Percentiles rank a stretch among this genome's conserved stretches.
Conservation (phyloP, 768 basidiomycete genomes). For the Leccinum variicolor region DNA sequence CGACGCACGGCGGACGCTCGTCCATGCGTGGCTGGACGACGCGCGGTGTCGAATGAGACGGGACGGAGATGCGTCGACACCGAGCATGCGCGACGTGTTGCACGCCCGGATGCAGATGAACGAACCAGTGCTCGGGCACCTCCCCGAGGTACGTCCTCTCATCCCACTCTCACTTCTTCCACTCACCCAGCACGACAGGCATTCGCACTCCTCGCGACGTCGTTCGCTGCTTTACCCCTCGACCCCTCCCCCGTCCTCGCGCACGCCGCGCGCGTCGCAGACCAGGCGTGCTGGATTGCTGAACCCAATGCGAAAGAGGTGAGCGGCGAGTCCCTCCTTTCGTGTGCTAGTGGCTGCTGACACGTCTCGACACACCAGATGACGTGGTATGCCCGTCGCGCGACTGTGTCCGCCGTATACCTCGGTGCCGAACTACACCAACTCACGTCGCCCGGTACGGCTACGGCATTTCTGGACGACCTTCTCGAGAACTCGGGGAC, state of each 20-base stretch:
- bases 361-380: constrained; percentile 38
- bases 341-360: neutral
- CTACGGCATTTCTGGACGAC: constrained; percentile 60
- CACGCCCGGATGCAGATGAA: constrained; percentile 59
- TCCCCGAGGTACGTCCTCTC: constrained; percentile 61
- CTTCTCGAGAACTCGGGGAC: constrained; percentile 51
- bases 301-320: constrained; percentile 60
- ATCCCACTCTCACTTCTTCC: neutral
- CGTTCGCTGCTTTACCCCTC: constrained; percentile 45
- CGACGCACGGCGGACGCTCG: constrained; percentile 57
- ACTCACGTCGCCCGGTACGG: constrained; percentile 69
- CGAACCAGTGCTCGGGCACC: constrained; percentile 57
- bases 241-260: constrained; percentile 59
- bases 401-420: constrained; percentile 64
- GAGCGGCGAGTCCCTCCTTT: constrained; percentile 18
- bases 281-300: constrained; percentile 62
- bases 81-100: constrained; percentile 49
- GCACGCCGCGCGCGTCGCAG: constrained; percentile 61
- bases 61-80: neutral
- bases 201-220: constrained; percentile 63
- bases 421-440: constrained; percentile 82
- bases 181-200: constrained; percentile 44
- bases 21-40: constrained; percentile 72
- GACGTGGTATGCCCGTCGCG: constrained; percentile 70
- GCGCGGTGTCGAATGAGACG: constrained; percentile 51